Base-by-base conservation (phyloP, 768 basidiomycete genomes). In the Mycena albidolilacea region DNA sequence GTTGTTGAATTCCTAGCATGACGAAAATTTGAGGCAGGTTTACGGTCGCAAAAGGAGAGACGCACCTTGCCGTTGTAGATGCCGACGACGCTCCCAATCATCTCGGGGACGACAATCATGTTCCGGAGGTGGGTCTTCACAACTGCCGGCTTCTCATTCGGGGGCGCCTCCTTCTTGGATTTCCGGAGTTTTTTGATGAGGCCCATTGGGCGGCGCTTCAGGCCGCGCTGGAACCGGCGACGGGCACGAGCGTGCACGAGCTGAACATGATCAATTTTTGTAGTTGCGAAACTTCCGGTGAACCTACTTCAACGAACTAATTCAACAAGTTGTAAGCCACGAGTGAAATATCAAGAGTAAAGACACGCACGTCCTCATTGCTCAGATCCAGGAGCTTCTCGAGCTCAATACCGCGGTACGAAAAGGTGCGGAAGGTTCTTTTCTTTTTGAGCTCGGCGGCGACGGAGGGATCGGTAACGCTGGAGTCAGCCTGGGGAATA, bases 41-140 rank as follows among this genome's bases (percentile, higher is more conserved):
- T 43, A 30, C 5, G 46, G 64, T 19, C 14, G 48, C 30, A 54
- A 43, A 21, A 17, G 30, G 71, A 3, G 15, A 82, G 35, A 37
- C 84, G 73, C 80, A 95, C 94, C 90, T 97, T 97, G 81, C 96
- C 96, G 81, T 97, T 97, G 92, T 99, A 99, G 82, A 99, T 97
- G 75, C 98, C 98, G 75, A 98, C 92, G 77, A 99, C 95, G 80
- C 92, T 93, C 74, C 98, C 98, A 85, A 99, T 98, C 98, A 99
- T 99, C 89, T 99, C 98, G 62, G 98, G 98, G 72, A 99, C 98
- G 85, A 99, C 93, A 85, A 99, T 97, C 98, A 99, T 99, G 87
- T 99, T 93, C 80, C 98, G 96, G 79, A 99, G 89, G 86, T 99
- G 98, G 70, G 98, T 99, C 91, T 99, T 99, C 81, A 99, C 97